A percentile compares a stretch with the other conserved stretches of the same genome.
These are phyloP conservation scores for Penicillium sp. DNA, from an alignment of 2,329 filamentous ascomycete species.

Conservation along the genomic window DNA sequence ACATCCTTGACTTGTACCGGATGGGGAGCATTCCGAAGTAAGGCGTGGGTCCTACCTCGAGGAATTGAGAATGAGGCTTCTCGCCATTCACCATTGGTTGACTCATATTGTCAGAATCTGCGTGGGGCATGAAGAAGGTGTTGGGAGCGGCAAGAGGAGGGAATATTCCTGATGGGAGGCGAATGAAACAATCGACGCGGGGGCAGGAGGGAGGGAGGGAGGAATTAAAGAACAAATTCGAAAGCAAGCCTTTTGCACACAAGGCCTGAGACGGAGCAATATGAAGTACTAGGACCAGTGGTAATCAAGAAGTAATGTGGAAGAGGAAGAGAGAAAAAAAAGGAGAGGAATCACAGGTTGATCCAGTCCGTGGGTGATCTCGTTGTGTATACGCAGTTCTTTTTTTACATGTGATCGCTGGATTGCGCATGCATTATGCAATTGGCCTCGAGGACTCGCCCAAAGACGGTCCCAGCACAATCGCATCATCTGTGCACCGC, in stretches of 20 bases:
- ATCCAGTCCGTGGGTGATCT: background rate
- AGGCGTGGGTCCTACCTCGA: conserved; percentile 27
- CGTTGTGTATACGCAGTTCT: conserved; percentile 12
- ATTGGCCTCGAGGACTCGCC: conserved; percentile 7
- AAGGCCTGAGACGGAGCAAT: too few species aligned
- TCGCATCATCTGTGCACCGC: conserved; percentile 16
- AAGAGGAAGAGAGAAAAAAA: background rate
- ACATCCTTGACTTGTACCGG: background rate
- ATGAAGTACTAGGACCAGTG: too few species aligned
- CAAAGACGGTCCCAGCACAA: conserved; percentile 13
- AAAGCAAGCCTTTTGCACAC: too few species aligned
- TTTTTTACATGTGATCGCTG: conserved; percentile 23
- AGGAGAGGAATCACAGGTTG: background rate
- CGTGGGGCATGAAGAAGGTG: conserved; percentile 43
- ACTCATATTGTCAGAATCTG: conserved; percentile 42
- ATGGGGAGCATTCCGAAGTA: conserved; percentile 14
- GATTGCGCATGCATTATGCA: conserved; percentile 20
- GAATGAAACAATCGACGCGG: too few species aligned
- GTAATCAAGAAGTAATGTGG: background rate
- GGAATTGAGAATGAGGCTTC: conserved; percentile 44
- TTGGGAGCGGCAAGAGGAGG: too few species aligned
- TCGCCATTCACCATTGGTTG: conserved; percentile 48
- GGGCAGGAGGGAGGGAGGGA: too few species aligned
- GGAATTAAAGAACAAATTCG: background rate
- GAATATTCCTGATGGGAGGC: too few species aligned